Base-by-base conservation (phyloP, 306 rosid species). In the Purshia tridentata region DNA sequence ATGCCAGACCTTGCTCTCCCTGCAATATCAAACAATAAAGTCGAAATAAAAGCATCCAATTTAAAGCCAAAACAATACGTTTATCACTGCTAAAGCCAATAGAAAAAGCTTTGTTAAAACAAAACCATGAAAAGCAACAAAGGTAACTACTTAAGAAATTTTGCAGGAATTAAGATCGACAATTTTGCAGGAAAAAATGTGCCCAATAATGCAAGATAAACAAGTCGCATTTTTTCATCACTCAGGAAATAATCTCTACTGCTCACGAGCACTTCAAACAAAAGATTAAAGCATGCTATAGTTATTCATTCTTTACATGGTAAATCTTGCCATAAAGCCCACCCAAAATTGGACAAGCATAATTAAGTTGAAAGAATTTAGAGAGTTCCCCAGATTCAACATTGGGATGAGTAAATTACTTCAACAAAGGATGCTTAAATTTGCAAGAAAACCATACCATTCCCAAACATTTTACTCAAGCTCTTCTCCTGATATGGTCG, bases 1-100 rank as follows among this genome's bases (percentile, higher is more conserved):
- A 93, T 93, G 58, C 98, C 98, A 57, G 98, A 93, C 84, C 98
- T 88, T 81, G 98, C 98, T 84, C 97, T 89, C 57, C 98, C 97
- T 93, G 87, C 62, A 76, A 77, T 67, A 48, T 62, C 44, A 60
- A 23, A 81, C 46, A 46, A 35, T 45, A 48, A 19, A 53, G 8
- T 63, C 48, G 56, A 13, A 70, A 76, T 65, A 45, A 58, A 67
- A 66, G 58, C 9, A 59, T 70, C 71, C 13, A 74, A 65, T 52
- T 64, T 22, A 39, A 49, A 48, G 23, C 70, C 47, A 68, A 35
- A 22, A 15, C 19, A 44, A 14, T 15, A 42, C 4, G 22, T 51
- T 53, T 20, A 40, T 50, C 14, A 42, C 64, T 76, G 52, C 56
- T 41, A 6, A 47, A 82, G 50, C 67, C 62, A 73, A 9, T 12